Evolutionary conservation across 768 basidiomycete genomes (phyloP).

Genomic region (Nevesoporus exiguus): DNA sequence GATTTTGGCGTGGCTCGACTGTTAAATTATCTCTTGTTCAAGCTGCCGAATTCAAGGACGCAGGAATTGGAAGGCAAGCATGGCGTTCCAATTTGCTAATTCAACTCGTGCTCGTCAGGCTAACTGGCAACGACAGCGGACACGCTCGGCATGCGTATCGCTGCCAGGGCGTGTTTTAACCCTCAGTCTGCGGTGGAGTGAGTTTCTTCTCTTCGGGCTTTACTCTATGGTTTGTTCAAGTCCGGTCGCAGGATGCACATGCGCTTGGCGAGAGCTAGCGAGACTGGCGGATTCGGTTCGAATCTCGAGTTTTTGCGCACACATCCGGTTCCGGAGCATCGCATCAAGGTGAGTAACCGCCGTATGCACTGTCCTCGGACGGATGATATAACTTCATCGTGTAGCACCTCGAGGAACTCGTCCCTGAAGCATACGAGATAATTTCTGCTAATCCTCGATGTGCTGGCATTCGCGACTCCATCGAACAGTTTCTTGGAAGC

Average conservation of each 20-base stretch:
- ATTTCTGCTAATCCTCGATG: conserved; percentile 58
- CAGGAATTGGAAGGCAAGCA: conserved; percentile 75
- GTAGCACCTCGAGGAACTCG: conserved; percentile 49
- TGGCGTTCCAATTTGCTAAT: not conserved
- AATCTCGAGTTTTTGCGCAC: conserved; percentile 67
- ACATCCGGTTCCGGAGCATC: conserved; percentile 71
- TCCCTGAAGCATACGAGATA: conserved; percentile 57
- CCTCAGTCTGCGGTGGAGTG: conserved; percentile 74
- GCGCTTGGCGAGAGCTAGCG: conserved; percentile 60
- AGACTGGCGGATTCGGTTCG: conserved; percentile 25
- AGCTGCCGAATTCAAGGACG: conserved; percentile 79
- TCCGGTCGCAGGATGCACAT: conserved; percentile 56
- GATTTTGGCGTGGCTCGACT: conserved; percentile 51
- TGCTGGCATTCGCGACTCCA: conserved; percentile 35
- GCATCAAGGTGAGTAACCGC: conserved; percentile 59
- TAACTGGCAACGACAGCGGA: conserved; percentile 55
- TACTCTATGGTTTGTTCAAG: not conserved
- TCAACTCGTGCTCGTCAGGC: not conserved
- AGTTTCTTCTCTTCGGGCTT: not conserved
- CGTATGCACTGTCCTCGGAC: not conserved
- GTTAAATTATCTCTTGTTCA: conserved; percentile 49
- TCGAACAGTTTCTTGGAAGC: conserved; percentile 22
- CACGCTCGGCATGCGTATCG: conserved; percentile 75
- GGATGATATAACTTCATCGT: not conserved
- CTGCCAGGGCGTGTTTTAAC: conserved; percentile 84